Evolutionary conservation across 805 yeast species (phyloP).

Genomic region (Hanseniaspora valbyensis): DNA sequence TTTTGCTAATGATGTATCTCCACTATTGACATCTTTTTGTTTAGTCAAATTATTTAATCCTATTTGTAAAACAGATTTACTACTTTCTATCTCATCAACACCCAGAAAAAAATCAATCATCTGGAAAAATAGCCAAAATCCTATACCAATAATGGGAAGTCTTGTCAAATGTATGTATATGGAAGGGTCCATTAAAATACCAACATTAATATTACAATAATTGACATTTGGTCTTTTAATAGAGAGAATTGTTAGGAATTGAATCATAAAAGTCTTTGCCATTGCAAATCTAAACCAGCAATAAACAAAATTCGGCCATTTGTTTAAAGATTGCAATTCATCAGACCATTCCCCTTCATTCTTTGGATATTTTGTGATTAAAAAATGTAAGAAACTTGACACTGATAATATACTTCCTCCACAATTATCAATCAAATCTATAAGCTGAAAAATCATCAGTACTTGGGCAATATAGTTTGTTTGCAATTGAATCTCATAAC

Average conservation of each 20-base stretch:
- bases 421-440: conserved; percentile 40
- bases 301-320: conserved; percentile 54
- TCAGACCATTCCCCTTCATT: conserved; percentile 29
- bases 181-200: conserved; percentile 74
- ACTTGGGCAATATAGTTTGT: conserved; percentile 70
- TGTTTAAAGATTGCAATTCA: conserved; percentile 32
- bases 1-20: conserved; percentile 48
- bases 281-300: conserved; percentile 69
- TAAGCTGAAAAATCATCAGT: conserved; percentile 48
- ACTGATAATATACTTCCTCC: conserved; percentile 45
- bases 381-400: conserved; percentile 54
- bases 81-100: conserved; percentile 59
- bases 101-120: conserved; percentile 60
- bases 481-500: conserved; percentile 70
- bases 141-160: conserved; percentile 62
- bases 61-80: conserved; percentile 51
- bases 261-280: conserved; percentile 71
- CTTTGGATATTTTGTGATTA: conserved; percentile 39
- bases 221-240: conserved; percentile 54
- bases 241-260: conserved; percentile 53
- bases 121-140: conserved; percentile 63
- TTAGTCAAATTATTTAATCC: conserved; percentile 42
- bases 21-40: conserved; percentile 25
- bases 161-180: conserved; percentile 67
- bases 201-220: conserved; percentile 67